A percentile compares a stretch with the other conserved stretches of the same genome.
These are phyloP conservation scores for Eucalyptus globulus DNA, from an alignment of 345 rosid genomes.

Conservation along the genomic window DNA sequence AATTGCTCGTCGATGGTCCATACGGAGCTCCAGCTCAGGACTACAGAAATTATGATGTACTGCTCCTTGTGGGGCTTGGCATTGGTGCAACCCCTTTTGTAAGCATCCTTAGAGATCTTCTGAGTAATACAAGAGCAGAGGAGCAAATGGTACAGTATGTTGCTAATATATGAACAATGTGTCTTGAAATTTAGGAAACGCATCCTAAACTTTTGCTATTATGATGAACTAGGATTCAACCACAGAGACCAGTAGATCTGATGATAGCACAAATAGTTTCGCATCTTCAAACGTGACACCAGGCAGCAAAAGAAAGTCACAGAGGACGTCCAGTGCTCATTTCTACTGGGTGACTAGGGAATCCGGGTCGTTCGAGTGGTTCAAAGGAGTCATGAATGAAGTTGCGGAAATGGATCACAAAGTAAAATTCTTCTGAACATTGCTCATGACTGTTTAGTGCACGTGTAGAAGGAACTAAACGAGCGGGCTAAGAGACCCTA, in stretches of 20 bases:
- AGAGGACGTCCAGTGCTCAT: conserved; percentile 54
- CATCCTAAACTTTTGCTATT: background rate
- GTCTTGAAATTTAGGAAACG: background rate
- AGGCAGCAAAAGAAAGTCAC: conserved; percentile 43
- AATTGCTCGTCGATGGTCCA: conserved; percentile 75
- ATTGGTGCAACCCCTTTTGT: conserved; percentile 97
- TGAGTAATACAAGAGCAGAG: conserved; percentile 60
- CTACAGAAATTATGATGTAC: conserved; percentile 77
- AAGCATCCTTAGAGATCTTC: conserved; percentile 84
- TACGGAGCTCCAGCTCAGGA: conserved; percentile 98
- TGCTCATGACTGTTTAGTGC: background rate
- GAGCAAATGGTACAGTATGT: conserved; percentile 35
- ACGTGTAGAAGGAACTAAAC: background rate
- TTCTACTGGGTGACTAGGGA: conserved; percentile 99
- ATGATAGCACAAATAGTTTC: conserved; percentile 58
- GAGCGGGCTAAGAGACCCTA: background rate
- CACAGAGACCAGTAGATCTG: conserved; percentile 56
- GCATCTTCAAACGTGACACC: conserved; percentile 40
- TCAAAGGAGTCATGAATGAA: conserved; percentile 93
- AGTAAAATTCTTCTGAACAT: conserved; percentile 26
- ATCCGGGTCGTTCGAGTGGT: conserved; percentile 92
- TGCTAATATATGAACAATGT: background rate
- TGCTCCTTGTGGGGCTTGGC: conserved; percentile 92
- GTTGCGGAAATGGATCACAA: conserved; percentile 82
- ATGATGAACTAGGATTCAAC: conserved; percentile 29